Evolutionary conservation across 257 asterid genomes (phyloP).

Genomic region (Solanum chiquidenum): DNA sequence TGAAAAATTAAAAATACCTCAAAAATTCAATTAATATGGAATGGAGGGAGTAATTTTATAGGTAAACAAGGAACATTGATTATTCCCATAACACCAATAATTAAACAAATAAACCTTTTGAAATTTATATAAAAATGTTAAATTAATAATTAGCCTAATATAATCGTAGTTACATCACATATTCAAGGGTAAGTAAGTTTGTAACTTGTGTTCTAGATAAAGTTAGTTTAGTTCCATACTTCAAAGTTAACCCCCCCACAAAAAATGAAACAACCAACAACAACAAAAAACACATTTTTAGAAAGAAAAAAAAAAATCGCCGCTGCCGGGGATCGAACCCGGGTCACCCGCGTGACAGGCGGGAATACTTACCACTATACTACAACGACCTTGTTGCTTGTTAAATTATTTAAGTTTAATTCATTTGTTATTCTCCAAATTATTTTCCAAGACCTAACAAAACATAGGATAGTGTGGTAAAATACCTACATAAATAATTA

Average conservation of each 20-base stretch:
- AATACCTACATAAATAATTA: too few species aligned
- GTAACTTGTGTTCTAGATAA: neutral
- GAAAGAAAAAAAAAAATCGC: neutral
- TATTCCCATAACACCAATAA: neutral
- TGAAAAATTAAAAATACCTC: too few species aligned
- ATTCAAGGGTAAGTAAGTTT: neutral
- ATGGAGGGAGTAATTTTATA: too few species aligned
- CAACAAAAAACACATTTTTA: too few species aligned
- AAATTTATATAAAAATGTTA: neutral
- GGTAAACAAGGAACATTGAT: too few species aligned
- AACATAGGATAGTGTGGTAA: neutral
- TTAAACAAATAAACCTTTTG: neutral
- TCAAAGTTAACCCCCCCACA: neutral
- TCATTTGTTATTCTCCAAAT: too few species aligned
- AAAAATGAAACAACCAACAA: neutral
- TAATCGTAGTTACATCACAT: neutral
- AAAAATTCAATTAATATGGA: too few species aligned
- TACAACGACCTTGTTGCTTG: slow-evolving; percentile 40
- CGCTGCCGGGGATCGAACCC: slow-evolving; percentile 99
- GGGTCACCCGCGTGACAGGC: slow-evolving; percentile 99
- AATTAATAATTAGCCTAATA: neutral
- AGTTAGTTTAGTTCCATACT: neutral
- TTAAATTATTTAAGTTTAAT: too few species aligned
- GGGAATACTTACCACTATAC: slow-evolving; percentile 97
- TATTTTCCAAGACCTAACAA: neutral